Evolutionary conservation across 805 yeast genomes (phyloP).

Genomic region (Alloascoidea hylecoeti): DNA sequence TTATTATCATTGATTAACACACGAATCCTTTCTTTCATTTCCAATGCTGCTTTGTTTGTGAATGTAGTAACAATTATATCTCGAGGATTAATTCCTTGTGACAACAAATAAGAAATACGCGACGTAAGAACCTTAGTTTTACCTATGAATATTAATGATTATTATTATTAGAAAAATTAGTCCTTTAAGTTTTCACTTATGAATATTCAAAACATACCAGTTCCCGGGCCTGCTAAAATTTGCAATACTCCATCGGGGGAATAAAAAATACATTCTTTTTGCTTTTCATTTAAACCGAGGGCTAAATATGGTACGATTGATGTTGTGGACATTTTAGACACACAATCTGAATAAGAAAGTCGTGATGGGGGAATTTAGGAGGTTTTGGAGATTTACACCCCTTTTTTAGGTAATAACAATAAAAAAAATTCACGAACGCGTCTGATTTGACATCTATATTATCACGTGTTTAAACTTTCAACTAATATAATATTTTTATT

Average conservation of each 20-base stretch:
- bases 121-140: conserved; percentile 77
- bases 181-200: neutral
- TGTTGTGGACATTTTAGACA: too few species aligned
- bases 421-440: too few species aligned
- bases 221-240: conserved; percentile 54
- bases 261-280: conserved; percentile 27
- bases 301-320: too few species aligned
- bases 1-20: conserved; percentile 11
- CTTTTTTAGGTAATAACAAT: too few species aligned
- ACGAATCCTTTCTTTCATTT: conserved; percentile 54
- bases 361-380: too few species aligned
- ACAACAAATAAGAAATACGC: conserved; percentile 59
- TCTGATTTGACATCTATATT: too few species aligned
- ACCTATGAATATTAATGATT: conserved; percentile 3
- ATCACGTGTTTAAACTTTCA: too few species aligned
- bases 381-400: too few species aligned
- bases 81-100: conserved; percentile 39
- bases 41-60: conserved; percentile 85
- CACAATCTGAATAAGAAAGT: too few species aligned
- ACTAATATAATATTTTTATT: too few species aligned
- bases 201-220: conserved; percentile 20
- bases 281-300: conserved; percentile 26
- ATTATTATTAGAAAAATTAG: conserved; percentile 1
- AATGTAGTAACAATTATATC: conserved; percentile 78
- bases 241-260: conserved; percentile 28